These are phyloP conservation scores for Oxalis stricta DNA, from an alignment of 441 rosid genomes.

Conservation along the genomic window DNA sequence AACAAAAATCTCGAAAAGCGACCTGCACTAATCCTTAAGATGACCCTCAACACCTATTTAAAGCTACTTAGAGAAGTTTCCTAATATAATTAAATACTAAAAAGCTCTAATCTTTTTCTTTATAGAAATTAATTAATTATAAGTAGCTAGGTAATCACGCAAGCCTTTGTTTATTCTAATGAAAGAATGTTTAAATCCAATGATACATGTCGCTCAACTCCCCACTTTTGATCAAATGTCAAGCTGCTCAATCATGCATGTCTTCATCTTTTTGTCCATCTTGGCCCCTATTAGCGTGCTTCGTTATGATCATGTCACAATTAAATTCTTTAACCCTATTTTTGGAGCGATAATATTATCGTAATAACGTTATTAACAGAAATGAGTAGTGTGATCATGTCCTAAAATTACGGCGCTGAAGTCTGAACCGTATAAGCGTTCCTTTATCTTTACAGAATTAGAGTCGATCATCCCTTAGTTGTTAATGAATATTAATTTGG, in stretches of 20 bases:
- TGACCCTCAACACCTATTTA: conserved; percentile 1
- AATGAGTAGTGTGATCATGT: no score
- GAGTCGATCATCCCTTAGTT: no score
- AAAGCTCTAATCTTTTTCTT: conserved; percentile 14
- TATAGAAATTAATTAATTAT: conserved; percentile 2
- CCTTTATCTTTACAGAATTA: no score
- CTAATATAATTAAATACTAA: conserved; percentile 9
- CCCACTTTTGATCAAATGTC: conserved; percentile 8
- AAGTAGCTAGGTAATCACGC: conserved; percentile 10
- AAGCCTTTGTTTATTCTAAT: conserved; percentile 13
- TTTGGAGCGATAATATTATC: no score
- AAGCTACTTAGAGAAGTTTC: conserved; percentile 7
- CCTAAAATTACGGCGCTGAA: no score
- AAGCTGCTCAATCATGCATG: conserved; percentile 25
- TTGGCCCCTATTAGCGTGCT: conserved; percentile 27
- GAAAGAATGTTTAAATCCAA: conserved; percentile 20
- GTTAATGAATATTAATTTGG: no score
- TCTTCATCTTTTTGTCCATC: conserved; percentile 14
- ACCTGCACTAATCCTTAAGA: background rate
- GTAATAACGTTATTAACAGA: no score
- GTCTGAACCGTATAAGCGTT: no score
- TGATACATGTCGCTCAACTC: conserved; percentile 16
- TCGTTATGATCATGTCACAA: conserved; percentile 21
- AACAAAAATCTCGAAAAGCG: conserved; percentile 4
- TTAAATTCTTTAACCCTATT: conserved; percentile 1